Evolutionary conservation across 768 basidiomycete genomes (phyloP).

Genomic region (Lactifluus echinatus): DNA sequence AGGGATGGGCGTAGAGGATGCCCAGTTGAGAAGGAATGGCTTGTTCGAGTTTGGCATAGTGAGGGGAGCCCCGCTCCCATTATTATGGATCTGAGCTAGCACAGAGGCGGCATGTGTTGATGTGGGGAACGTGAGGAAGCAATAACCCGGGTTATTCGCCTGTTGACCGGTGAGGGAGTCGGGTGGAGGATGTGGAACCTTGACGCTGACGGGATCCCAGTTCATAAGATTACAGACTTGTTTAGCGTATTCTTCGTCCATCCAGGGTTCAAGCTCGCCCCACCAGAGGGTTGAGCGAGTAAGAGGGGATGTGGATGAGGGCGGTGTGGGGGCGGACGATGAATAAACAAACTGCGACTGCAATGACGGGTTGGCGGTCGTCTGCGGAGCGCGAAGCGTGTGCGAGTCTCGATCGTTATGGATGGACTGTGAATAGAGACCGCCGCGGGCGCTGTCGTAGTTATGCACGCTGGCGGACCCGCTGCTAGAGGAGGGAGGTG

Average conservation of each 20-base stretch:
- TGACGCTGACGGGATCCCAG: constrained; percentile 72
- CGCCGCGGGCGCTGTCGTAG: constrained; percentile 9
- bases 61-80: constrained; percentile 34
- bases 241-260: constrained; percentile 93
- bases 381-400: constrained; percentile 12
- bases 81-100: constrained; percentile 53
- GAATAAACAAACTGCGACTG: constrained; percentile 24
- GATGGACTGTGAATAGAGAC: constrained; percentile 23
- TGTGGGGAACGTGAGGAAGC: constrained; percentile 79
- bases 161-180: constrained; percentile 53
- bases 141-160: constrained; percentile 80
- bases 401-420: constrained; percentile 28
- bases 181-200: constrained; percentile 55
- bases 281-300: constrained; percentile 69
- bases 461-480: constrained; percentile 22
- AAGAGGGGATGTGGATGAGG: constrained; percentile 24
- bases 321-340: constrained; percentile 22
- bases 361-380: constrained; percentile 17
- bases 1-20: constrained; percentile 34
- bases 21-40: constrained; percentile 80
- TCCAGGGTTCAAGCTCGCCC: constrained; percentile 89
- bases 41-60: constrained; percentile 84
- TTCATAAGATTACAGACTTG: constrained; percentile 81
- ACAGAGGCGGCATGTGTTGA: constrained; percentile 61
- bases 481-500: constrained; percentile 25